These are phyloP conservation scores for Oidiodendron maius DNA, from an alignment of 495 filamentous ascomycete genomes.

Conservation along the genomic window DNA sequence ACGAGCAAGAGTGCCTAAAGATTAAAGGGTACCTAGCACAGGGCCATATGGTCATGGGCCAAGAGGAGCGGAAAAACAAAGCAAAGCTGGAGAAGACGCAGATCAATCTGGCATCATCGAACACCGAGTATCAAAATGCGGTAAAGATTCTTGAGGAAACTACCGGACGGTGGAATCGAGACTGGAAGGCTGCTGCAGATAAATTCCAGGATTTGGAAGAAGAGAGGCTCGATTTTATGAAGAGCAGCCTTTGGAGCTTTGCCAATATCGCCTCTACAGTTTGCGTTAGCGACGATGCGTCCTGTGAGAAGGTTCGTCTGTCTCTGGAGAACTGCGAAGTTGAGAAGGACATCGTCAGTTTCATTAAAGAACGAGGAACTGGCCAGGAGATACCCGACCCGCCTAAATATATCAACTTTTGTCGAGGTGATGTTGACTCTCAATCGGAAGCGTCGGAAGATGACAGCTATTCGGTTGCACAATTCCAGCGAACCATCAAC, in stretches of 20 bases:
- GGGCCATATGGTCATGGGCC: constrained; percentile 99
- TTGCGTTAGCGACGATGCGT: constrained; percentile 97
- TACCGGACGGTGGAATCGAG: constrained; percentile 90
- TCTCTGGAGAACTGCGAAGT: constrained; percentile 95
- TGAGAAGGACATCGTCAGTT: constrained; percentile 84
- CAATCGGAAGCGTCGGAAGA: constrained; percentile 79
- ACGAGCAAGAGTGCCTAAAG: constrained; percentile 94
- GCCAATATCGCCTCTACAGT: constrained; percentile 96
- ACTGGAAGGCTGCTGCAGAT: constrained; percentile 97
- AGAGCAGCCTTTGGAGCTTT: constrained; percentile 95
- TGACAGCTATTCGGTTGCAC: constrained; percentile 84
- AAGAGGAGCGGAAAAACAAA: constrained; percentile 98
- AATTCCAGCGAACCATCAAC: constrained; percentile 93
- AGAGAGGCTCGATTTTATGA: constrained; percentile 92
- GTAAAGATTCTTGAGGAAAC: constrained; percentile 94
- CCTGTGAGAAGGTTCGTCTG: constrained; percentile 94
- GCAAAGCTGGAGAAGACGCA: constrained; percentile 98
- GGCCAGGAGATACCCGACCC: constrained; percentile 97
- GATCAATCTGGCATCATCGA: constrained; percentile 83
- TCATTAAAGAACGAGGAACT: constrained; percentile 86
- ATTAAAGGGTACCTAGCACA: constrained; percentile 98
- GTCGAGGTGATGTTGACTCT: constrained; percentile 80
- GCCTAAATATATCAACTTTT: constrained; percentile 98
- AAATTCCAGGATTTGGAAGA: constrained; percentile 99
- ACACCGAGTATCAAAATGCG: constrained; percentile 87